Evolutionary conservation across 306 rosid species (phyloP), one percentile per base, ranked within the genome.

Genomic region (Ziziphus jujuba): DNA sequence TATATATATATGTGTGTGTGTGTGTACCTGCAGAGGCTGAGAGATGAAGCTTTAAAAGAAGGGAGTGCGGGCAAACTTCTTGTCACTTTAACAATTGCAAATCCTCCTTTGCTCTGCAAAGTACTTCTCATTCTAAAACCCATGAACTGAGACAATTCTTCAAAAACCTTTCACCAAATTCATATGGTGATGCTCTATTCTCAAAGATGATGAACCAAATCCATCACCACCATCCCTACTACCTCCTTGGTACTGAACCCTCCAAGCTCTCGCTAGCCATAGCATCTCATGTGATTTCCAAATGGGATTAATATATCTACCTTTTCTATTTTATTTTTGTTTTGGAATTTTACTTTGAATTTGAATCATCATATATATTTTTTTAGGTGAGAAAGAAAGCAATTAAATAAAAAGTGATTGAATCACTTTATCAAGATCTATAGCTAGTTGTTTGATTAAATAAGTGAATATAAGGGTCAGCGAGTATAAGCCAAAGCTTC

Each of bases 201-300:
- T 79, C 28, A 82, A 73, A 54, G 84, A 84, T n/a, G 79, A 84
- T 19, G 79, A 56, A 5, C 77, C 83, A 4, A 79, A 80, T 47
- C 76, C 77, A 47, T 66, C 67, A 20, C 20, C 33, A 43, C 44
- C 51, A 20, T 28, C 54, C 9, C 76, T 70, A 14, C 49, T 34
- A 54, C 83, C n/a, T n/a, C n/a, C 82, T 82, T 90, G 91, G 77
- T 87, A 85, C 52, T 88, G 95, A 14, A 80, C 81, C 70, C 84
- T 86, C 99, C 99, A 88, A 8, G 89, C 99, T 61, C 86, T 83
- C 35, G 97, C 97, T 6, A 93, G 48, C 95, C 99, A 93, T 22
- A 93, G 43, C 99, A 90, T 93, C 82, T 93, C 99, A 56, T 80
- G 81, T 1, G 99, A 96, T 67, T 93, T 93, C 99, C 99, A 93